These are phyloP conservation scores for Citrus hindsii DNA, from an alignment of 345 rosid genomes.

Conservation along the genomic window DNA sequence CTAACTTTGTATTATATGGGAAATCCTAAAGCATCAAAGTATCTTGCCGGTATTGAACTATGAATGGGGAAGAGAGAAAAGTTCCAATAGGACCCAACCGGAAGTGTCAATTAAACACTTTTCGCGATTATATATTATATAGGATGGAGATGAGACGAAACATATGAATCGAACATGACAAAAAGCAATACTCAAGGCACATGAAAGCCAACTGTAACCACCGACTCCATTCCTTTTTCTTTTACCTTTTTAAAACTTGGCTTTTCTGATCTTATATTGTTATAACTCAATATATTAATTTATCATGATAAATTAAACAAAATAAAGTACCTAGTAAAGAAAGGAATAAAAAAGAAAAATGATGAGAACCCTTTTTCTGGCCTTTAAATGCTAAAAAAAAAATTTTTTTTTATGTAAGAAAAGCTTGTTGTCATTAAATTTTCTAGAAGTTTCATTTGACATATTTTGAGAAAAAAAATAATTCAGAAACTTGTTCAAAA, in stretches of 20 bases:
- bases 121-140: neutral
- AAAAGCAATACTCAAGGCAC: neutral
- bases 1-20: neutral
- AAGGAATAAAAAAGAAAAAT: neutral
- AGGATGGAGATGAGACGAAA: neutral
- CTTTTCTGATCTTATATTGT: neutral
- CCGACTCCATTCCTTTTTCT: neutral
- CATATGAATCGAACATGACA: neutral
- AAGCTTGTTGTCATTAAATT: neutral
- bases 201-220: slow-evolving; percentile 2
- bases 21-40: neutral
- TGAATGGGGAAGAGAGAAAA: neutral
- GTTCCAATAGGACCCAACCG: neutral
- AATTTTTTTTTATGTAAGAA: neutral
- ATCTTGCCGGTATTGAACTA: neutral
- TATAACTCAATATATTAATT: neutral
- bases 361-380: neutral
- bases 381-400: neutral
- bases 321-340: neutral
- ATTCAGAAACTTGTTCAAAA: too few species aligned
- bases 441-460: too few species aligned
- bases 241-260: neutral
- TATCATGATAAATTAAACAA: neutral
- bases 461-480: too few species aligned
- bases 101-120: slow-evolving; percentile 5